Conservation (phyloP, 495 filamentous ascomycete genomes). For the Lasiosphaeriaceae sp. region DNA sequence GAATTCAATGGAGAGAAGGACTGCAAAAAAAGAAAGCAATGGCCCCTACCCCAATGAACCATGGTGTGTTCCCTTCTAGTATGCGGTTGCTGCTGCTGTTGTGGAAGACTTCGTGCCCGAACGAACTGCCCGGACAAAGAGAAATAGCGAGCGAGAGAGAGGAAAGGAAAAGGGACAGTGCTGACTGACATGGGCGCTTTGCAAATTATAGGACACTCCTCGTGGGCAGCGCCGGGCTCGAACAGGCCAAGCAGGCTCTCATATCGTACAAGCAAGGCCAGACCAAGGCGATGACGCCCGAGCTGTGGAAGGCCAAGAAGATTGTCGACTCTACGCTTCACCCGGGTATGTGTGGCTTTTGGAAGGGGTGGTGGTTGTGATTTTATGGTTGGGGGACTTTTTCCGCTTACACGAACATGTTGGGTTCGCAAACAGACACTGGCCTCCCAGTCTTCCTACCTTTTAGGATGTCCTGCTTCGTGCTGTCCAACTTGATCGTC, state of each 20-base stretch:
- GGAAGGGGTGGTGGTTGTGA: neutral
- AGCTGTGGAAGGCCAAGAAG: slow-evolving; percentile 94
- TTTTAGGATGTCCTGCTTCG: slow-evolving; percentile 95
- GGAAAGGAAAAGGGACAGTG: neutral
- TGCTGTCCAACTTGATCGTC: slow-evolving; percentile 88
- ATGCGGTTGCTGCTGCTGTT: slow-evolving; percentile 5
- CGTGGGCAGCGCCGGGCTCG: slow-evolving; percentile 68
- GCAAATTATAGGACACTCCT: slow-evolving; percentile 65
- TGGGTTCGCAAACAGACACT: too few species aligned
- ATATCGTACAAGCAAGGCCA: slow-evolving; percentile 77
- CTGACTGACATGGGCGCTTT: slow-evolving; percentile 7
- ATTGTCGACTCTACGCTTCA: slow-evolving; percentile 93
- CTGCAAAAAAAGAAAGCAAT: neutral
- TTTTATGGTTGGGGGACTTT: neutral
- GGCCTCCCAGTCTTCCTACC: slow-evolving; percentile 88
- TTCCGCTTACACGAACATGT: slow-evolving; percentile 10
- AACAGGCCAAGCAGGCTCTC: slow-evolving; percentile 75
- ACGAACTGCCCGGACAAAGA: neutral
- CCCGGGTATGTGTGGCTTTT: slow-evolving; percentile 64
- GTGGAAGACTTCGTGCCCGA: neutral
- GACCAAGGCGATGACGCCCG: slow-evolving; percentile 74
- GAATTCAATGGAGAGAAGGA: slow-evolving; percentile 22
- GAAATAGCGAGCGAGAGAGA: neutral
- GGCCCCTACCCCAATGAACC: slow-evolving; percentile 8
- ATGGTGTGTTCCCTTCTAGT: slow-evolving; percentile 6